Percentiles rank a stretch among this genome's conserved stretches.
These are phyloP conservation scores for Candida vartiovaarae DNA, from an alignment of 805 yeast species.

Conservation along the genomic window DNA sequence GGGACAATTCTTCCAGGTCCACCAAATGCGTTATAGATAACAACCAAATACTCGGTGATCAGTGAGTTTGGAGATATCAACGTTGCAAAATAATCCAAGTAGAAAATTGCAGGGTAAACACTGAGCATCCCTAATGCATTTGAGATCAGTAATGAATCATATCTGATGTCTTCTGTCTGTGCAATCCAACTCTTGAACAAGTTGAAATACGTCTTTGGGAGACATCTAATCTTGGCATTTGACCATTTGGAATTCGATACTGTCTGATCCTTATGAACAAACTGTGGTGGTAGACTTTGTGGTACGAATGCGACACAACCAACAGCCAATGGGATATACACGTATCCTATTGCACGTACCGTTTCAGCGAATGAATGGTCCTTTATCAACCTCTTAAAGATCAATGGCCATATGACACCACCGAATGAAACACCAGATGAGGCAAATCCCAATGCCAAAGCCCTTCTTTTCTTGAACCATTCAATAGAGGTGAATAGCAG, in stretches of 20 bases:
- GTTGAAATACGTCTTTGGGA: conserved; percentile 8
- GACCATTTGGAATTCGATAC: conserved; percentile 15
- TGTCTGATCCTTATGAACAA: conserved; percentile 8
- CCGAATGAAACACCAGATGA: conserved; percentile 47
- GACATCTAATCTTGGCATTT: conserved; percentile 4
- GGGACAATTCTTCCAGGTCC: conserved; percentile 21
- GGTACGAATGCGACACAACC: conserved; percentile 14
- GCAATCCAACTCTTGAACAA: conserved; percentile 10
- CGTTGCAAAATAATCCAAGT: conserved; percentile 19
- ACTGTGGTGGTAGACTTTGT: conserved; percentile 9
- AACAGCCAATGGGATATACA: conserved; percentile 16
- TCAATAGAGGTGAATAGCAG: conserved; percentile 56
- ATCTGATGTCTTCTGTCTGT: conserved; percentile 7
- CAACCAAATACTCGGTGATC: conserved; percentile 13
- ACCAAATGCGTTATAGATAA: conserved; percentile 19
- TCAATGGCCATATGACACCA: conserved; percentile 33
- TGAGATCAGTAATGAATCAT: conserved; percentile 6
- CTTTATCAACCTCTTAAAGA: conserved; percentile 17
- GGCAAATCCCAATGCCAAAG: conserved; percentile 42
- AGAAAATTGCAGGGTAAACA: conserved; percentile 20
- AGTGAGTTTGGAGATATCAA: conserved; percentile 8
- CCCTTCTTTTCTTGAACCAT: conserved; percentile 60
- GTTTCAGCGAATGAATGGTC: conserved; percentile 16
- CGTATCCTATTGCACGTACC: conserved; percentile 15
- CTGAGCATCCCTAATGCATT: conserved; percentile 20